phyloP scores from a whole-genome alignment of 768 basidiomycete species.

The Tylopilus plumbeoviolaceoides region DNA sequence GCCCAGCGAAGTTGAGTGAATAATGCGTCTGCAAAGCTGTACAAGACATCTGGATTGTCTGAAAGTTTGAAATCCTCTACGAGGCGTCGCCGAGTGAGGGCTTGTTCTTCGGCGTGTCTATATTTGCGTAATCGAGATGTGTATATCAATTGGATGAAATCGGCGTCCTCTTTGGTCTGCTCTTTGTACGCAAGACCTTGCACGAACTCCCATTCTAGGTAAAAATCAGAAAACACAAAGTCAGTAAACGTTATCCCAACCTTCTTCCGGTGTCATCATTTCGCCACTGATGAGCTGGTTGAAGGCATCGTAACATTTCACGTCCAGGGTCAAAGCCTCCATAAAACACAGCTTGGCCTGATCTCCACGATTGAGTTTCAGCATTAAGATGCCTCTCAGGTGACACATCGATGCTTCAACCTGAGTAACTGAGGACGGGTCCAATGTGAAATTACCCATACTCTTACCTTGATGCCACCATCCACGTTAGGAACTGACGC shows the following conservation, averaged over 20 bases:
- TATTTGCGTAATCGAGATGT: conserved; percentile 89
- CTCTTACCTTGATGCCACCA: conserved; percentile 86
- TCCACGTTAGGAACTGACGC: conserved; percentile 77
- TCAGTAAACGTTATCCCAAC: conserved; percentile 38
- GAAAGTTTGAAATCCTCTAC: conserved; percentile 79
- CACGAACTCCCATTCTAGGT: conserved; percentile 92
- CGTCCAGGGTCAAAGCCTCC: conserved; percentile 91
- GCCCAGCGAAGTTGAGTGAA: conserved; percentile 90
- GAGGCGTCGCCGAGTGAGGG: conserved; percentile 71
- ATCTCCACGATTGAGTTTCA: conserved; percentile 86
- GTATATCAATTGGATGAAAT: conserved; percentile 91
- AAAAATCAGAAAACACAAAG: conserved; percentile 4
- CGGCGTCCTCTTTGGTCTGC: conserved; percentile 84
- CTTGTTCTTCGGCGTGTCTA: conserved; percentile 79
- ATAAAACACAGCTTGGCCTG: conserved; percentile 93
- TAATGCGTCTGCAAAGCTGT: conserved; percentile 84
- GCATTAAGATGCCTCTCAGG: conserved; percentile 88
- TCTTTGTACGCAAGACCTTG: conserved; percentile 76
- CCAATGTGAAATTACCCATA: conserved; percentile 2
- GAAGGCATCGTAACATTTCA: conserved; percentile 96
- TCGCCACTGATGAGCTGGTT: conserved; percentile 85
- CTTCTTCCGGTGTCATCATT: conserved; percentile 96
- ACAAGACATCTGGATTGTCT: conserved; percentile 91
- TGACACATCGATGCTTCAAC: conserved; percentile 98
- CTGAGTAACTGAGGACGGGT: conserved; percentile 37